A percentile compares a stretch with the other conserved stretches of the same genome.
Conservation (phyloP, 1,284 basidiomycete species). For the Mycosarcoma mackinlayi region DNA sequence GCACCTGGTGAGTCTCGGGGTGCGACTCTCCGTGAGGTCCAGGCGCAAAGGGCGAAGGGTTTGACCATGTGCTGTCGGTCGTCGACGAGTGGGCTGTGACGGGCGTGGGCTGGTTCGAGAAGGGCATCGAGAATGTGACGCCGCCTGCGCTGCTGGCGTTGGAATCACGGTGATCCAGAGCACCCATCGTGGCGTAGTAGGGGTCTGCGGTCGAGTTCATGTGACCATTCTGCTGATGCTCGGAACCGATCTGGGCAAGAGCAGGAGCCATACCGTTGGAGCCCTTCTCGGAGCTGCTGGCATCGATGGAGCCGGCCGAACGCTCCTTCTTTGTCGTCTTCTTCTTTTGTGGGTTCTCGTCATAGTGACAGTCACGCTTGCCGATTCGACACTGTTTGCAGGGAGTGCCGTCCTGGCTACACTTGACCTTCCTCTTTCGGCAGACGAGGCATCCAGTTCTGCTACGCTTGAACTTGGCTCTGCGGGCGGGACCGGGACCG, state of each 20-base stretch:
- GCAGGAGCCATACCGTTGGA: conserved; percentile 29
- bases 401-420: conserved; percentile 60
- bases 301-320: conserved; percentile 34
- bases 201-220: conserved; percentile 27
- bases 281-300: conserved; percentile 39
- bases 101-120: conserved; percentile 25
- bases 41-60: conserved; percentile 41
- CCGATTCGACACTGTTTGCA: conserved; percentile 64
- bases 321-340: conserved; percentile 49
- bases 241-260: conserved; percentile 22
- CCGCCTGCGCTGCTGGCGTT: conserved; percentile 31
- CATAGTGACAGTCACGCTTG: conserved; percentile 63
- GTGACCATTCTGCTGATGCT: conserved; percentile 19
- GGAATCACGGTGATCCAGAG: conserved; percentile 37
- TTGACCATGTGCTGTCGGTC: conserved; percentile 42
- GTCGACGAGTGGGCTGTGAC: conserved; percentile 34
- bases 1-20: conserved; percentile 27
- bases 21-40: conserved; percentile 46
- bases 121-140: conserved; percentile 53
- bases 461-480: conserved; percentile 61
- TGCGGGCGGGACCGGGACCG: conserved; percentile 50
- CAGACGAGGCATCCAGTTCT: conserved; percentile 62
- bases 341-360: conserved; percentile 57
- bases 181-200: conserved; percentile 35
- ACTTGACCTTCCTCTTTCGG: conserved; percentile 64